phyloP scores from a whole-genome alignment of 768 basidiomycete genomes.

The Holtermannia corniformis region DNA sequence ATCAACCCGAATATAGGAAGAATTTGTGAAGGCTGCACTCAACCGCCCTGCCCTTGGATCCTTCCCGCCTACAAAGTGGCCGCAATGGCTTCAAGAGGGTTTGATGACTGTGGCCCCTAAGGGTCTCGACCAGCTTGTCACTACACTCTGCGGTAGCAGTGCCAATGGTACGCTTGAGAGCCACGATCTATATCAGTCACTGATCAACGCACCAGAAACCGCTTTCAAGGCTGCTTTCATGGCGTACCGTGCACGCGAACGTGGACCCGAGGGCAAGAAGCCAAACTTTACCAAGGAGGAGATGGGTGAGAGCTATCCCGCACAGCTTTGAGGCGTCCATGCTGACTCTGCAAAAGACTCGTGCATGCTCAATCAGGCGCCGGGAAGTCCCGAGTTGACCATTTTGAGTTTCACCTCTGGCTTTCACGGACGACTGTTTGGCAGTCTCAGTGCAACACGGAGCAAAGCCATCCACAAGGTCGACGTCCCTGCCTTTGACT shows the following conservation, averaged over 20 bases:
- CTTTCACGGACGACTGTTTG: slow-evolving; percentile 46
- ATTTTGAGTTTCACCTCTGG: slow-evolving; percentile 43
- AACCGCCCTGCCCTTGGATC: slow-evolving; percentile 44
- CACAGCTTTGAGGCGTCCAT: background rate
- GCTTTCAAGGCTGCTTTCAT: slow-evolving; percentile 46
- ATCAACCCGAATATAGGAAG: slow-evolving; percentile 21
- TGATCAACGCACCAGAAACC: slow-evolving; percentile 33
- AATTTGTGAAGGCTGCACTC: slow-evolving; percentile 41
- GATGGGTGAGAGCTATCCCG: slow-evolving; percentile 15
- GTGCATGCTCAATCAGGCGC: slow-evolving; percentile 43
- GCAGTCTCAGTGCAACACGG: slow-evolving; percentile 42
- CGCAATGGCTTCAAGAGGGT: slow-evolving; percentile 32
- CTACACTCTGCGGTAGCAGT: slow-evolving; percentile 34
- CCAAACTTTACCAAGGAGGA: slow-evolving; percentile 40
- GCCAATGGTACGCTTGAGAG: slow-evolving; percentile 23
- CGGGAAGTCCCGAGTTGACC: slow-evolving; percentile 42
- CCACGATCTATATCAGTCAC: background rate
- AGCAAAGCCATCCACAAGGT: slow-evolving; percentile 46
- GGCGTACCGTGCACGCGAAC: slow-evolving; percentile 35
- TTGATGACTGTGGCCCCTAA: slow-evolving; percentile 43
- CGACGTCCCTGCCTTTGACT: slow-evolving; percentile 46
- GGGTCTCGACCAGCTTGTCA: slow-evolving; percentile 42
- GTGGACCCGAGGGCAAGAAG: slow-evolving; percentile 17
- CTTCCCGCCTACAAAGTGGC: slow-evolving; percentile 42
- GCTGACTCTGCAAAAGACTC: slow-evolving; percentile 27